A percentile compares a stretch with the other conserved stretches of the same genome.
These are phyloP conservation scores for Lecanoromycetidae sp. DNA, from an alignment of 2,329 filamentous ascomycete genomes.

Conservation along the genomic window DNA sequence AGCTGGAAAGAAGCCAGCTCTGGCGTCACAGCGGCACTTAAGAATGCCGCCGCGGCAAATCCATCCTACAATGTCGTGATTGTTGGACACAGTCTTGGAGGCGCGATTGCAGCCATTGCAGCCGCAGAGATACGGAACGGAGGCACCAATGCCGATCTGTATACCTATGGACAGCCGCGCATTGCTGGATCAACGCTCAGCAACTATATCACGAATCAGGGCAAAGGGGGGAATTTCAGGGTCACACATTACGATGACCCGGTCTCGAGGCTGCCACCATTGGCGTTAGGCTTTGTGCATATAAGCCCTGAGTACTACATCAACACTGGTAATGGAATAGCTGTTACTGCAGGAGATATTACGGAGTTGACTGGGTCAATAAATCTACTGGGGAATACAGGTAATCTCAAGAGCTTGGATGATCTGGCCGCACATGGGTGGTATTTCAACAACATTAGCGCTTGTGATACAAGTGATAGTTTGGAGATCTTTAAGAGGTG, in stretches of 20 bases:
- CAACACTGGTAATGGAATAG: slow-evolving; percentile 17
- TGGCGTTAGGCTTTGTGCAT: slow-evolving; percentile 50
- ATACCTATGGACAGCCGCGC: slow-evolving; percentile 33
- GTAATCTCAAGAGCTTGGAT: not conserved
- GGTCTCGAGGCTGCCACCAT: slow-evolving; percentile 54
- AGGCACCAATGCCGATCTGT: slow-evolving; percentile 18
- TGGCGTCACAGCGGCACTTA: slow-evolving; percentile 29
- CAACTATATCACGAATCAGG: slow-evolving; percentile 25
- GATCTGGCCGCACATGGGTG: slow-evolving; percentile 15
- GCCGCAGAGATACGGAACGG: slow-evolving; percentile 33
- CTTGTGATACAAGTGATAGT: slow-evolving; percentile 10
- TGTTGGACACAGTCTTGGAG: slow-evolving; percentile 42
- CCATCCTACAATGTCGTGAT: slow-evolving; percentile 33
- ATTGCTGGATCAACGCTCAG: slow-evolving; percentile 30
- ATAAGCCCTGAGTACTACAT: slow-evolving; percentile 61
- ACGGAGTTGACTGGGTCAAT: slow-evolving; percentile 9
- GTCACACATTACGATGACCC: slow-evolving; percentile 57
- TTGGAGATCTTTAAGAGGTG: slow-evolving; percentile 6
- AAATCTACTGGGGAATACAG: slow-evolving; percentile 16
- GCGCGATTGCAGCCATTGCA: slow-evolving; percentile 38
- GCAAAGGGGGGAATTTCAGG: slow-evolving; percentile 35
- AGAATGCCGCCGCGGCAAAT: slow-evolving; percentile 25
- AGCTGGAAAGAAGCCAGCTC: slow-evolving; percentile 34
- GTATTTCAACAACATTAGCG: slow-evolving; percentile 14
- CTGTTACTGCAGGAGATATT: slow-evolving; percentile 11